Conservation (phyloP, 768 basidiomycete species). For the Mycena sanguinolenta region DNA sequence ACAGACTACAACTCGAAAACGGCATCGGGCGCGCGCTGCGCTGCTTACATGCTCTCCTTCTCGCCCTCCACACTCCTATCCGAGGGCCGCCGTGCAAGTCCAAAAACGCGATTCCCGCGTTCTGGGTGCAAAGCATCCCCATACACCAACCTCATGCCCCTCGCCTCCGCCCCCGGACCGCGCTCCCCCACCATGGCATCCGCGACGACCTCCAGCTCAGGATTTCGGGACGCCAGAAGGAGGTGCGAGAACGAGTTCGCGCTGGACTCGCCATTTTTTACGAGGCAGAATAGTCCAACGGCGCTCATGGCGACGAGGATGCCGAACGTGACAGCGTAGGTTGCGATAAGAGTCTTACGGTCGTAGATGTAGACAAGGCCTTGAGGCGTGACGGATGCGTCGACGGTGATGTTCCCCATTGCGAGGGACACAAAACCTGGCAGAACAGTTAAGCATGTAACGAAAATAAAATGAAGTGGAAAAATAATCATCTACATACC, state of each 20-base stretch:
- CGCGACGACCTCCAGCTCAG: slow-evolving; percentile 10
- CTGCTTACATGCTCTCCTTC: no score
- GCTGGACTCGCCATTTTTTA: slow-evolving; percentile 21
- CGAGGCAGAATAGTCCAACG: slow-evolving; percentile 8
- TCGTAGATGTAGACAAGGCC: slow-evolving; percentile 9
- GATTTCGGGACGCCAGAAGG: slow-evolving; percentile 19
- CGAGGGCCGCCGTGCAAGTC: no score
- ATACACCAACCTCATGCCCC: no score
- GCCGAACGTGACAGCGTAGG: slow-evolving; percentile 6
- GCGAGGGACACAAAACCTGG: slow-evolving; percentile 12
- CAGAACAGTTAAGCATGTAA: neutral
- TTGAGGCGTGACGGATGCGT: neutral
- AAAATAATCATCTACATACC: neutral
- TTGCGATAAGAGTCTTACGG: slow-evolving; percentile 16
- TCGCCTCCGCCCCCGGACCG: no score
- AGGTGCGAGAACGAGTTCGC: slow-evolving; percentile 11
- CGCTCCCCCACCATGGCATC: neutral
- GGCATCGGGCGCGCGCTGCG: no score
- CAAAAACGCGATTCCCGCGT: no score
- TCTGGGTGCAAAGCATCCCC: no score
- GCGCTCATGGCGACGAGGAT: slow-evolving; percentile 17
- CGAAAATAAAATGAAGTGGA: neutral
- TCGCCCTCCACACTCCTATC: no score
- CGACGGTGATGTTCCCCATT: slow-evolving; percentile 4
- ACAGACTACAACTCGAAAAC: no score